These are phyloP conservation scores for Melampsora occidentalis DNA, from an alignment of 1,284 basidiomycete genomes.

Conservation along the genomic window DNA sequence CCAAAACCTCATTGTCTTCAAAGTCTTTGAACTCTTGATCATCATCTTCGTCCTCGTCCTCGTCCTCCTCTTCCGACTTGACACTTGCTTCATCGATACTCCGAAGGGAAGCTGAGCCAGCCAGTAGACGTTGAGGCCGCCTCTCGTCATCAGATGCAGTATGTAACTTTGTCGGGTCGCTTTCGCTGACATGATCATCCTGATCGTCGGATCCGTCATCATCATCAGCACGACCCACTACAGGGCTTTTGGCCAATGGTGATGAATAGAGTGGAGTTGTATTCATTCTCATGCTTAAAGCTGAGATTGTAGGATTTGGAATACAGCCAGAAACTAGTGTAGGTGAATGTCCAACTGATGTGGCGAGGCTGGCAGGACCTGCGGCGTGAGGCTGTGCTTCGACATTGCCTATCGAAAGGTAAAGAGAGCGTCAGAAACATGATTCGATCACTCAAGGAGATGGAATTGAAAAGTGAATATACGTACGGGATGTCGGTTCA, in stretches of 20 bases:
- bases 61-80: conserved; percentile 4
- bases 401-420: too few relatives aligned
- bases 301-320: not conserved
- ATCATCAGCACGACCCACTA: not conserved
- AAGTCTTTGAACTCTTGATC: conserved; percentile 2
- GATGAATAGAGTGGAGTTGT: conserved; percentile 33
- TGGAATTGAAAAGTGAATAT: too few relatives aligned
- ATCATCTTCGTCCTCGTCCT: not conserved
- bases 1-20: not conserved
- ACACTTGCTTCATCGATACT: conserved; percentile 1
- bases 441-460: too few relatives aligned
- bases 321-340: not conserved
- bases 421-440: too few relatives aligned
- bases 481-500: too few relatives aligned
- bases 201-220: not conserved
- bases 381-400: not conserved
- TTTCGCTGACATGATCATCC: not conserved
- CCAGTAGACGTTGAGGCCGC: not conserved
- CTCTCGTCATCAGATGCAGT: not conserved
- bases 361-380: not conserved
- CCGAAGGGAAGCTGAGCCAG: not conserved
- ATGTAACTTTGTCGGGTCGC: not conserved
- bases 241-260: conserved; percentile 21
- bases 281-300: conserved; percentile 17
- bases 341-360: not conserved